Evolutionary conservation across 192 early-diverging fungal species (phyloP), one percentile per base, ranked within the genome.

Genomic region (Pilaira anomala): DNA sequence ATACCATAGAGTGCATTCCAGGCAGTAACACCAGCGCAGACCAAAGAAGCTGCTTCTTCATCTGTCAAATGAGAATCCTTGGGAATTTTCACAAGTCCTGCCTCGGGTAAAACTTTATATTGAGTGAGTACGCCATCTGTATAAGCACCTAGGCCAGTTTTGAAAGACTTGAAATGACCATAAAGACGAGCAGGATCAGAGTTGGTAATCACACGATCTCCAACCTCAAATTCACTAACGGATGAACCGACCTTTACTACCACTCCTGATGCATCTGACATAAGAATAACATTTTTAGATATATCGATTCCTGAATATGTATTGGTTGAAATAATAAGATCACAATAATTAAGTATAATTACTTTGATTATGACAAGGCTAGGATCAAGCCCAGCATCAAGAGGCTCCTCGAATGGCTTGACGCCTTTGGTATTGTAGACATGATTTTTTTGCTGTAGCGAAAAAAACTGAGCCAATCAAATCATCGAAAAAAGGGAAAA

Each of bases 1-100:
- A 22, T 46, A 21, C 48, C 65, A 45, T 50, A 66, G 2, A 66
- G 25, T 11, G 46, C n/a, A 56, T 59, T 66, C 55, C 53, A 66
- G 14, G 14, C 11, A 16, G 55, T 59, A 9, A 66, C 55, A 26
- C 65, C 53, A 26, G 65, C 49, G 24, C 65, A 59, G 9, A 59
- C 55, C 26, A 66, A 16, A 29, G 53, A 49, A 14, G 55, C 44
- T 0, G 53, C 65, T 16, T 60, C 55, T 21, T n/a, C 41, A 66
- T 50, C 3, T n/a, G 29, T 13, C 56, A 59, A 12, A 13, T 50
- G 30, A 16, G 18, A 2, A 13, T 36, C 46, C 9, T 59, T 19
- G 3, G 57, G 65, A 0, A 59, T 36, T 21, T 60, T 59, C 14
- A 59, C 49, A 25, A 67, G 3, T 14, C 55, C 26, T 13, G 22